phyloP scores from a whole-genome alignment of 2,329 filamentous ascomycete species.

The Fusarium bactridioides region DNA sequence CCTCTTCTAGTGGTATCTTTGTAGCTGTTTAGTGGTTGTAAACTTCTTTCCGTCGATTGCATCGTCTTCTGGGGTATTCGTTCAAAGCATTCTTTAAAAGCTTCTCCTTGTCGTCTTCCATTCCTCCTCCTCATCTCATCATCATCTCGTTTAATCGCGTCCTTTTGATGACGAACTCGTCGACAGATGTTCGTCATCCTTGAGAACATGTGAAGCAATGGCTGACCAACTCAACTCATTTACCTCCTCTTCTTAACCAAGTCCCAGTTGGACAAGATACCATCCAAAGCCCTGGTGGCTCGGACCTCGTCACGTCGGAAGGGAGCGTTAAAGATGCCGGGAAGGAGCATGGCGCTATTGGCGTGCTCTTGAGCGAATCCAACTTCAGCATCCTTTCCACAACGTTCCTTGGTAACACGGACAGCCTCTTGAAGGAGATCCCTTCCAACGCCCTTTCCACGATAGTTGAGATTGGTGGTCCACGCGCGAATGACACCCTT shows the following conservation, averaged over 20 bases:
- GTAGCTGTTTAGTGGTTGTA: conserved; percentile 5
- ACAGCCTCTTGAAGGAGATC: conserved; percentile 79
- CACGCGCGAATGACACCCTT: conserved; percentile 80
- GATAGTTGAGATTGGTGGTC: conserved; percentile 76
- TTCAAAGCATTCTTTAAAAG: conserved; percentile 10
- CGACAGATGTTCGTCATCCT: not conserved
- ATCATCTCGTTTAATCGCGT: not conserved
- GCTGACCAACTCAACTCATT: conserved; percentile 21
- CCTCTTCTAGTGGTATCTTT: conserved; percentile 32
- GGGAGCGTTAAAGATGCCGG: conserved; percentile 66
- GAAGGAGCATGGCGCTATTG: conserved; percentile 72
- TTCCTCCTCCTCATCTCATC: not conserved
- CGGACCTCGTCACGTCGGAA: conserved; percentile 67
- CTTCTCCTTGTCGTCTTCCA: conserved; percentile 4
- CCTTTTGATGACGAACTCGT: not conserved
- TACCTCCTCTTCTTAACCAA: conserved; percentile 56
- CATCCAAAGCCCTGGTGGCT: conserved; percentile 62
- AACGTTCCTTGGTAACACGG: conserved; percentile 69
- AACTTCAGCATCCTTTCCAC: conserved; percentile 71
- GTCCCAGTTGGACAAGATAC: conserved; percentile 60
- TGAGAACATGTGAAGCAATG: not conserved
- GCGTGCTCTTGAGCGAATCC: conserved; percentile 82
- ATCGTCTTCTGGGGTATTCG: conserved; percentile 13
- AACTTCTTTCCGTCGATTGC: conserved; percentile 11
- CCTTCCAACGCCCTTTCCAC: conserved; percentile 74